phyloP scores from a whole-genome alignment of 129 eudicot genomes.

The Heracleum sosnowskyi region DNA sequence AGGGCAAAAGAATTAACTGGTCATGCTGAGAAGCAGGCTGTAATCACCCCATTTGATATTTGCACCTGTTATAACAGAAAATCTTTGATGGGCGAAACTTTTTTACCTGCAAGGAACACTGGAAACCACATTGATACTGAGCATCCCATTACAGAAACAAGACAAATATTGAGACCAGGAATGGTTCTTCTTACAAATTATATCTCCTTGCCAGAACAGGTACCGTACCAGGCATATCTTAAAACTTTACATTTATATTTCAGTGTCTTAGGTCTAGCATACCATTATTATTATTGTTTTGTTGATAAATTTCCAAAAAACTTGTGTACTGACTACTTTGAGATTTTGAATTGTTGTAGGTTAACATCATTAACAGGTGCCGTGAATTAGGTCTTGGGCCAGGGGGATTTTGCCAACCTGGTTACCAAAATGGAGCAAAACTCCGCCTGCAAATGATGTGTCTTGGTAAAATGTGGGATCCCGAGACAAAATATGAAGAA shows the following conservation, averaged over 20 bases:
- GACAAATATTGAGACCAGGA: neutral
- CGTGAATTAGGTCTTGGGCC: conserved; percentile 51
- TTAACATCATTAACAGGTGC: conserved; percentile 44
- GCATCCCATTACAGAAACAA: neutral
- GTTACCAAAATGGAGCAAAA: conserved; percentile 46
- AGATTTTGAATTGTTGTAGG: conserved; percentile 20
- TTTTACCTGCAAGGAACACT: neutral
- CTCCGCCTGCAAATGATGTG: conserved; percentile 71
- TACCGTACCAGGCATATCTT: neutral
- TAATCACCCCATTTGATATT: neutral
- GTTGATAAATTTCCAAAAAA: neutral
- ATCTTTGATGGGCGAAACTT: neutral
- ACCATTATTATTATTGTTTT: neutral
- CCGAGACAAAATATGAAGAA: conserved; percentile 45
- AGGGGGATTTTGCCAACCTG: conserved; percentile 80
- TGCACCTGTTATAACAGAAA: neutral
- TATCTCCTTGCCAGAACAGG: neutral
- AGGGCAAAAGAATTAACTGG: neutral
- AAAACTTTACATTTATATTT: neutral
- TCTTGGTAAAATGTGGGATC: conserved; percentile 89
- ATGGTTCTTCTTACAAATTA: conserved; percentile 5
- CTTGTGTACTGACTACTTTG: neutral
- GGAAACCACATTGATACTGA: neutral
- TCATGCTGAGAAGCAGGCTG: neutral
- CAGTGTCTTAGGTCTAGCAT: neutral